Evolutionary conservation across 495 filamentous ascomycete genomes (phyloP), one percentile per base, ranked within the genome.

Genomic region (Pyrenula massariospora): DNA sequence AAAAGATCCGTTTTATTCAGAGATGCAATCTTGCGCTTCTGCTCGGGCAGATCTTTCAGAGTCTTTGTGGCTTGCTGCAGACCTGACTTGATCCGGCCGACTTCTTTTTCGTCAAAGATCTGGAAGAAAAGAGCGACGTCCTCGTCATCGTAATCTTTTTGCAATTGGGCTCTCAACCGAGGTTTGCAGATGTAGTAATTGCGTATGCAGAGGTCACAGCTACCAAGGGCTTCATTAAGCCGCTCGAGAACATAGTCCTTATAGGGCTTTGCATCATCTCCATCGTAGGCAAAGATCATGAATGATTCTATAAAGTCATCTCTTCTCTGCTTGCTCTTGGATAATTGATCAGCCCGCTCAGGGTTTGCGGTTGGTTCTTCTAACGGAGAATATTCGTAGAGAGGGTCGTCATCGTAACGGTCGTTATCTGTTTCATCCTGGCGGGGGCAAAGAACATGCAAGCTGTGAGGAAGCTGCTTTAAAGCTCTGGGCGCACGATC

Each of bases 161-260:
- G 74, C 19, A 92, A 71, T 22, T 77, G 70, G 48, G 83, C 77
- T 58, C 85, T 71, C 58, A 88, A 76, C 60, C 72, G 75, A 57
- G 78, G 76, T 63, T 85, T 84, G 20, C 79, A 79, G 51, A 80
- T 84, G 70, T 96, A 88, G 71, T 91, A 96, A 48, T 83, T 80
- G 42, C 81, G 80, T 57, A 90, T 84, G 66, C 91, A 96, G 48
- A 81, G 73, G 60, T 94, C 86, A 70, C 91, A 96, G 36, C 71
- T 79, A 24, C 71, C 79, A 42, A 96, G 72, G 22, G 80, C 69
- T 1, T 69, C 66, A 51, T 80, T 73, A 31, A 86, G 60, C 25
- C 70, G 73, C n/a, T 65, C 60, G 59, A 71, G 75, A 50, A 91
- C 79, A 65, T 83, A 82, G 49, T 70, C 65, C 53, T 84, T 76